Percentiles rank a stretch among this genome's conserved stretches.
Conservation (phyloP, 352 stramenopile species). For the Proteromonas lacertae region DNA sequence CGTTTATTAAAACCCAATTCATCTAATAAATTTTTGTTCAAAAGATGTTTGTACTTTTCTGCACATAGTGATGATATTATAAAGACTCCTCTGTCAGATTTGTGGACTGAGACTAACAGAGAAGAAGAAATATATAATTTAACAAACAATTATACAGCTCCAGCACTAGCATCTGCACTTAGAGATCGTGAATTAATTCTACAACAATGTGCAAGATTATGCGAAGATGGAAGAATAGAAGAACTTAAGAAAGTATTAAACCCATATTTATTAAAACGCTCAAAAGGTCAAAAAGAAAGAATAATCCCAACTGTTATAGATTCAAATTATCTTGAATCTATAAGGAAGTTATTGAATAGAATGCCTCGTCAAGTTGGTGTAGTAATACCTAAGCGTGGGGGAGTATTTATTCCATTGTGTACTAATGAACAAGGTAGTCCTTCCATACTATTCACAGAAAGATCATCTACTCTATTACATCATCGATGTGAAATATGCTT, state of each 20-base stretch:
- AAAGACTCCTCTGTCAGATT: too few species aligned
- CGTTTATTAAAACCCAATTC: too few species aligned
- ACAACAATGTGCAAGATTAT: constrained; percentile 21
- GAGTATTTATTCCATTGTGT: constrained; percentile 76
- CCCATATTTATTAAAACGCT: constrained; percentile 15
- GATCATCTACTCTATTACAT: constrained; percentile 41
- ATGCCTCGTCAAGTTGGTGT: constrained; percentile 65
- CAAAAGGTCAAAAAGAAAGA: constrained; percentile 4
- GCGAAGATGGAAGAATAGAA: too few species aligned
- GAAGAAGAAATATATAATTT: constrained; percentile 31
- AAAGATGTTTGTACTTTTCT: too few species aligned
- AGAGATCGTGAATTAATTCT: constrained; percentile 54
- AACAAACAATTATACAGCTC: constrained; percentile 77
- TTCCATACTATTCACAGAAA: constrained; percentile 53
- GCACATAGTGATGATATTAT: too few species aligned
- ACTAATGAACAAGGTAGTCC: constrained; percentile 66
- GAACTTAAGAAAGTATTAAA: constrained; percentile 12
- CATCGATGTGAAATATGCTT: constrained; percentile 85
- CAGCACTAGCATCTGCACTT: constrained; percentile 57
- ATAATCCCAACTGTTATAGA: too few species aligned
- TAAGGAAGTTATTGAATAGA: constrained; percentile 64
- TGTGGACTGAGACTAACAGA: constrained; percentile 14
- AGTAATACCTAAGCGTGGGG: constrained; percentile 44
- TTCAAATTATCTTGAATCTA: constrained; percentile 49
- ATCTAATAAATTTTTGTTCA: too few species aligned